Evolutionary conservation across 371 early-diverging fungal genomes (phyloP).

Genomic region (Entomophthora muscae): DNA sequence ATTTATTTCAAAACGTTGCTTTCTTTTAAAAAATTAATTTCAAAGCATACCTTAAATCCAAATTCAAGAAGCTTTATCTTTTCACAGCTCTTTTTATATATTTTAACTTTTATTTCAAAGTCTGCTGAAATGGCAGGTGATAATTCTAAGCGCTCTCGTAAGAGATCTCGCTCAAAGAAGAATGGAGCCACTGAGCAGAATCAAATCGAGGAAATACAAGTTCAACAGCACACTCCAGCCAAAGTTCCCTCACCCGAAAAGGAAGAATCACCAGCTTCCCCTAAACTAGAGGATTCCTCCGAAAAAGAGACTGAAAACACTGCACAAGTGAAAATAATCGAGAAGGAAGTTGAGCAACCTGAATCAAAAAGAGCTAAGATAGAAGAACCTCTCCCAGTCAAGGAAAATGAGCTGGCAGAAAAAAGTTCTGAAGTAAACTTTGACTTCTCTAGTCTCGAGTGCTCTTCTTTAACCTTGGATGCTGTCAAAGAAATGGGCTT

Average conservation of each 20-base stretch:
- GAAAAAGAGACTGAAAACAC: background rate
- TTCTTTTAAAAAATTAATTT: no score
- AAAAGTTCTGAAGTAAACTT: conserved; percentile 18
- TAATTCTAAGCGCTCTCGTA: background rate
- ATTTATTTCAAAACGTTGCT: no score
- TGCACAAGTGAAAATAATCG: background rate
- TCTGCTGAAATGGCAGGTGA: background rate
- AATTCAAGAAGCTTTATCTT: no score
- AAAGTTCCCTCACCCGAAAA: background rate
- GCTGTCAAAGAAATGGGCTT: conserved; percentile 90
- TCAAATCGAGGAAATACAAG: background rate
- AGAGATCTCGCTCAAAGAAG: background rate
- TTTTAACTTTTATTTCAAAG: no score
- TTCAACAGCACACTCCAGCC: background rate
- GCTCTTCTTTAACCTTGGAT: conserved; percentile 47
- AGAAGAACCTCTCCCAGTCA: background rate
- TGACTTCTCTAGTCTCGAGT: conserved; percentile 38
- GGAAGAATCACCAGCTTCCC: background rate
- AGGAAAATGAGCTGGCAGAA: background rate
- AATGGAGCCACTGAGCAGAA: background rate
- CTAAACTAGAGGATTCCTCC: background rate
- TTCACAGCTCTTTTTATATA: no score
- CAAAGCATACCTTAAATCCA: no score
- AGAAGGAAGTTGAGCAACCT: background rate
- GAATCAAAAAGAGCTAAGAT: background rate